Evolutionary conservation across 2,329 filamentous ascomycete genomes (phyloP).

Genomic region (Xylariaceae sp.): DNA sequence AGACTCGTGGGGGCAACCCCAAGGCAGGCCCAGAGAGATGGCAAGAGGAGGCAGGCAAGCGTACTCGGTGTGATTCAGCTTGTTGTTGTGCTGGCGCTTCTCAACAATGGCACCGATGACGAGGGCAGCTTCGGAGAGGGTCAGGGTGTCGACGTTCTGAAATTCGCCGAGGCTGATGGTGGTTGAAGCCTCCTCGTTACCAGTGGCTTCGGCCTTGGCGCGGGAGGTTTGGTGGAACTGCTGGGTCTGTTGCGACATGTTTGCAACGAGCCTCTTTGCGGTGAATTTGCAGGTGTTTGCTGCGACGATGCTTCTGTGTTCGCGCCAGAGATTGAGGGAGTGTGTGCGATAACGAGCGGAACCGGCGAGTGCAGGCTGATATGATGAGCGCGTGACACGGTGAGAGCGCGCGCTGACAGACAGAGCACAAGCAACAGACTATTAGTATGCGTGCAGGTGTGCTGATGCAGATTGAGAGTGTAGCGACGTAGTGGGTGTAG

Average conservation of each 20-base stretch:
- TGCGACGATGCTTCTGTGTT: too few species aligned
- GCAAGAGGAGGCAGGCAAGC: conserved; percentile 29
- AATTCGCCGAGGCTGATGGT: conserved; percentile 90
- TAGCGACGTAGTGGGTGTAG: not conserved
- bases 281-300: not conserved
- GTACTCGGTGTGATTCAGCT: conserved; percentile 80
- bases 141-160: conserved; percentile 84
- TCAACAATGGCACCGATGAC: conserved; percentile 87
- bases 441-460: conserved; percentile 4
- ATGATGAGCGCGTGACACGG: not conserved
- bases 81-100: conserved; percentile 73
- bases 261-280: too few species aligned
- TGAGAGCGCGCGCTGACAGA: too few species aligned
- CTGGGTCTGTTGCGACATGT: conserved; percentile 16
- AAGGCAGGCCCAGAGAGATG: too few species aligned
- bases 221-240: conserved; percentile 54
- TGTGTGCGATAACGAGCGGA: conserved; percentile 2
- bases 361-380: conserved; percentile 1
- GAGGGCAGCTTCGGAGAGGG: conserved; percentile 84
- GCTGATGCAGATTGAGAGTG: not conserved
- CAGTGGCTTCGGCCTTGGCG: conserved; percentile 63
- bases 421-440: conserved; percentile 12
- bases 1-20: too few species aligned
- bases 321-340: too few species aligned
- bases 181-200: conserved; percentile 82